These are phyloP conservation scores for Xylaria flabelliformis DNA, from an alignment of 495 filamentous ascomycete species.

Conservation along the genomic window DNA sequence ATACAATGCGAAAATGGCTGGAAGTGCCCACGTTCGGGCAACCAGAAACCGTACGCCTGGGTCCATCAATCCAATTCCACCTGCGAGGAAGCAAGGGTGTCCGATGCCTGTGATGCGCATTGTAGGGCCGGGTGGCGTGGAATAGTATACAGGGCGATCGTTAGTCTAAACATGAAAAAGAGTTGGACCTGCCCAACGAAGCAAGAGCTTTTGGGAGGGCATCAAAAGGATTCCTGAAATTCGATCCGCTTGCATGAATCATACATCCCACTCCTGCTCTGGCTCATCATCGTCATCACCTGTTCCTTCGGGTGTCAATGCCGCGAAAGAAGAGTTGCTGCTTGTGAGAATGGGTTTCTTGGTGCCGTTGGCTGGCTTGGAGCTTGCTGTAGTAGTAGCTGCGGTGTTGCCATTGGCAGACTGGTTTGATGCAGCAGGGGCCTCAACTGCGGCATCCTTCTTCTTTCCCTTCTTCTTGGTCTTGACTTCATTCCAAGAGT, in stretches of 20 bases:
- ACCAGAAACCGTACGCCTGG: conserved; percentile 24
- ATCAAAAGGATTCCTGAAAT: background rate
- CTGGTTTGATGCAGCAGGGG: conserved; percentile 7
- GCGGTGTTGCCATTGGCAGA: conserved; percentile 33
- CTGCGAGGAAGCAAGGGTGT: conserved; percentile 13
- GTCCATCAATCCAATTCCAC: conserved; percentile 25
- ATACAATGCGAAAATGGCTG: conserved; percentile 24
- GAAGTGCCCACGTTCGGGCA: conserved; percentile 19
- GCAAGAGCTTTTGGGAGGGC: background rate
- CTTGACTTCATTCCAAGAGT: conserved; percentile 77
- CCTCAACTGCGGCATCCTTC: conserved; percentile 41
- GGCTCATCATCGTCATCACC: conserved; percentile 46
- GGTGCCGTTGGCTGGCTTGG: conserved; percentile 42
- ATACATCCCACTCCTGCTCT: conserved; percentile 60
- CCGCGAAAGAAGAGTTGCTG: conserved; percentile 55
- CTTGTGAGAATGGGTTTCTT: conserved; percentile 40
- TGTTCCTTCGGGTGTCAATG: conserved; percentile 49
- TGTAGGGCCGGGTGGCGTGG: conserved; percentile 3
- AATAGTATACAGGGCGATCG: conserved; percentile 25
- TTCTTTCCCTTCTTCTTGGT: conserved; percentile 67
- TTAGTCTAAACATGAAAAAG: conserved; percentile 25
- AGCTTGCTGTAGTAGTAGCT: conserved; percentile 32
- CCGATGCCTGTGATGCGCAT: conserved; percentile 15
- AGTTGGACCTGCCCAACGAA: background rate
- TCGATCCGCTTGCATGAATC: conserved; percentile 25